Conservation (phyloP, 164 flowering plant species). For the Umbilicus rupestris region DNA sequence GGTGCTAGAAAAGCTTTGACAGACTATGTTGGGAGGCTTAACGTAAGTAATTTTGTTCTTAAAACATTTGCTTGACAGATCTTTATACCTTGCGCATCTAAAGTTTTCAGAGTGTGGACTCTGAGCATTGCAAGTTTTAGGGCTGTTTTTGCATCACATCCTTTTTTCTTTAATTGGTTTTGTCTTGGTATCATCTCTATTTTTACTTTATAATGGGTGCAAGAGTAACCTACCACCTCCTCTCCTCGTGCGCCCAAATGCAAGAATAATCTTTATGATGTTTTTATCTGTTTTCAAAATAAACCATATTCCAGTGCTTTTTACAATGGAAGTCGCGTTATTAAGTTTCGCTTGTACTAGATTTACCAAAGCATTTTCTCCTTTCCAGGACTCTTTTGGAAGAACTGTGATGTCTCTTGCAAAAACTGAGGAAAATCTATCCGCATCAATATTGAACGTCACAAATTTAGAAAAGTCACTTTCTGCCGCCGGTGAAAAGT, state of each 20-base stretch:
- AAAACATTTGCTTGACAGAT: background rate
- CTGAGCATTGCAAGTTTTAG: no score
- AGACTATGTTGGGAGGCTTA: slow-evolving; percentile 20
- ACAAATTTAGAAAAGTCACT: slow-evolving; percentile 59
- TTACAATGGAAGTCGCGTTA: background rate
- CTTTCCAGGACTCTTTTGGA: slow-evolving; percentile 63
- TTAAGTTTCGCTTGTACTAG: background rate
- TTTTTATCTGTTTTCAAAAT: background rate
- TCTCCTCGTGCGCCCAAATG: no score
- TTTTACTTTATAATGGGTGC: no score
- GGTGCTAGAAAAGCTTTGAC: slow-evolving; percentile 56
- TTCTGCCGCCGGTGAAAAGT: slow-evolving; percentile 84
- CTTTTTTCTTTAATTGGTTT: background rate
- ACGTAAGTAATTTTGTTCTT: background rate
- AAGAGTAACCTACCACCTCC: no score
- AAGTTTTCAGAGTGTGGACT: no score
- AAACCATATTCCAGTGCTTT: background rate
- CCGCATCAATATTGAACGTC: slow-evolving; percentile 52
- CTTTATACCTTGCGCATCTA: no score
- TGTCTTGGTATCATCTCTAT: background rate
- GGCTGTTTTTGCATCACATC: background rate
- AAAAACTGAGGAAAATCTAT: slow-evolving; percentile 57
- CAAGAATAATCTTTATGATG: background rate
- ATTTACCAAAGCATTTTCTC: background rate
- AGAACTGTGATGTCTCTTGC: slow-evolving; percentile 42